Conservation (phyloP, 75 land plant species). For the Chamaecyparis obtusa region DNA sequence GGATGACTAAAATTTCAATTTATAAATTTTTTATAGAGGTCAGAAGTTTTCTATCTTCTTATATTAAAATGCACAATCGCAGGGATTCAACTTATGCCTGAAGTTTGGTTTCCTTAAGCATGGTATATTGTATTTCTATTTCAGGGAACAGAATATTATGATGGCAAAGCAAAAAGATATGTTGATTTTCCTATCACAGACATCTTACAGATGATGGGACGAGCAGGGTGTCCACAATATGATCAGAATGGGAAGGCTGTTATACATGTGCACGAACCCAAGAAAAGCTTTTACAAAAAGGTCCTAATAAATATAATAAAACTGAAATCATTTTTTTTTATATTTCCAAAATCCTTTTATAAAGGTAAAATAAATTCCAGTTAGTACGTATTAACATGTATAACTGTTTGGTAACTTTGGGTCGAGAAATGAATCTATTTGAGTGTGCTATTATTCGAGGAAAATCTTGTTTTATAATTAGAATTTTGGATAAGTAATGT, state of each 20-base stretch:
- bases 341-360: not conserved
- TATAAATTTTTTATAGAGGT: not conserved
- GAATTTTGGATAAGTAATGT: not conserved
- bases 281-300: slow-evolving; percentile 98
- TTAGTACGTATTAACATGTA: not conserved
- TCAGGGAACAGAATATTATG: slow-evolving; percentile 97
- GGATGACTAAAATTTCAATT: not conserved
- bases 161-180: slow-evolving; percentile 93
- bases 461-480: not conserved
- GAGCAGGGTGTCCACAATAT: slow-evolving; percentile 96
- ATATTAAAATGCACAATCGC: not conserved
- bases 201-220: slow-evolving; percentile 99
- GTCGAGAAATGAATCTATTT: not conserved
- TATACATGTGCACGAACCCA: slow-evolving; percentile 96
- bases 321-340: not conserved
- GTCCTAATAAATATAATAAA: slow-evolving; percentile 20
- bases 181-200: slow-evolving; percentile 98
- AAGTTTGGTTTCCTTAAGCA: not conserved
- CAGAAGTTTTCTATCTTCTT: not conserved
- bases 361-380: not conserved
- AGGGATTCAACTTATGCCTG: not conserved
- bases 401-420: not conserved
- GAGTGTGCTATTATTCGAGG: not conserved
- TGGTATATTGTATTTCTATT: slow-evolving; percentile 1
- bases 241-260: slow-evolving; percentile 98